Base-by-base conservation (phyloP, 2,329 filamentous ascomycete genomes). In the Bipolaris zeicola region DNA sequence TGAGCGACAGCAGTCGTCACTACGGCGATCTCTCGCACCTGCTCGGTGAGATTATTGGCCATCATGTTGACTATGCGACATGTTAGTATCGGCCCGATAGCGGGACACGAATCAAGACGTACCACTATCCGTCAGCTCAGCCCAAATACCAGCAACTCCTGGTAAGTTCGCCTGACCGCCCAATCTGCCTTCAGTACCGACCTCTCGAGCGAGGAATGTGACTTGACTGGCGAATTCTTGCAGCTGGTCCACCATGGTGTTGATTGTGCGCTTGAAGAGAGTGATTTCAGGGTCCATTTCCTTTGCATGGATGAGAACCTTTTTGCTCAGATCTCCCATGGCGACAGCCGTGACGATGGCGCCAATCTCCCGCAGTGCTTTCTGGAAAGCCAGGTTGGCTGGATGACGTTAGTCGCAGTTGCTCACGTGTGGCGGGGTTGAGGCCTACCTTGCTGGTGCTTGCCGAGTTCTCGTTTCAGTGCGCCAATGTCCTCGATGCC, bases 281-380 rank as follows among this genome's bases (percentile, higher is more conserved):
- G 92, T 95, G 71, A 98, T 98, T 82, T 98, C 94, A 26, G 93
- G 92, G 82, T 98, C 94, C 89, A 97, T 95, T 80, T 98, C 94
- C 65, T 96, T 89, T 3, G 91, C 90, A 74, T 97, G 95, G 76
- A 98, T 96, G 70, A 94, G 87, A 62, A 97, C 94, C 79, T 96
- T 96, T 83, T 96, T 97, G 76, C 92, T 96, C 59, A 98, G 83
- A 74, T 98, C 94, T 78, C 94, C 94, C 69, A 92, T 91, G 55
- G 94, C 95, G 65, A 98, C 95, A 61, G 94, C 93, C 20, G 95
- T 97, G 70, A 98, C 91, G 68, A 99, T 98, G 73, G 94, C 95
- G 67, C 95, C 95, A 66, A 99, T 98, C 77, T 99, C 95, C 63
- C 93, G 87, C 33, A 99, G 81, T 10, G 95, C 95, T 78, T 98